These are phyloP conservation scores for Arctium lappa DNA, from an alignment of 129 eudicot species.

Conservation along the genomic window DNA sequence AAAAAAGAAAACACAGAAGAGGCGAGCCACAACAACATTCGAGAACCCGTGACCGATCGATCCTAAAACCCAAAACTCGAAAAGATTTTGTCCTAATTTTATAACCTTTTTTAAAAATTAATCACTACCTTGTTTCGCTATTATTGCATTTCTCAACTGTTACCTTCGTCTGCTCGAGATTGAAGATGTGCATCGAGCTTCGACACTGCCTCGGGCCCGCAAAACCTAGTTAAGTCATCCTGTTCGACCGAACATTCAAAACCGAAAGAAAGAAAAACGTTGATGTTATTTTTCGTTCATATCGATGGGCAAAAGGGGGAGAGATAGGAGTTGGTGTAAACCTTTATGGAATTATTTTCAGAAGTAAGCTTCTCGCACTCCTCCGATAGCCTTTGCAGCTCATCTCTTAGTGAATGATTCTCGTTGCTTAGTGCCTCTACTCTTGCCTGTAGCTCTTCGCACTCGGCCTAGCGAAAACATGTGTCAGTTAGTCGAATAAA, in stretches of 20 bases:
- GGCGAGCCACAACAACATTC: background rate
- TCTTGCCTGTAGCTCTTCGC: conserved; percentile 87
- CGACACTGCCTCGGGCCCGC: conserved; percentile 60
- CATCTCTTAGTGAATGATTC: conserved; percentile 69
- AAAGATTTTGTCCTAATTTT: background rate
- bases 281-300: background rate
- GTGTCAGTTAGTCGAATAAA: background rate
- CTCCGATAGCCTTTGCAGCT: conserved; percentile 67
- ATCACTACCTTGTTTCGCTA: background rate
- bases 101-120: background rate
- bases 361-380: conserved; percentile 82
- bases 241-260: conserved; percentile 15
- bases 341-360: conserved; percentile 81
- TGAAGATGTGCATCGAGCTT: conserved; percentile 43
- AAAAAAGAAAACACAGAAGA: background rate
- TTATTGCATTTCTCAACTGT: conserved; percentile 39
- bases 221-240: conserved; percentile 65
- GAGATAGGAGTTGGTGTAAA: conserved; percentile 6
- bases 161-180: conserved; percentile 38
- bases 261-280: background rate
- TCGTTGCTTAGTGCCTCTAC: conserved; percentile 70
- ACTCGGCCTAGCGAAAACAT: conserved; percentile 66
- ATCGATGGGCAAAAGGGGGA: background rate
- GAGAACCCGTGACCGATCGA: background rate
- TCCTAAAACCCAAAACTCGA: background rate